Evolutionary conservation across 2,329 filamentous ascomycete species (phyloP).

Genomic region (Apiospora marii): DNA sequence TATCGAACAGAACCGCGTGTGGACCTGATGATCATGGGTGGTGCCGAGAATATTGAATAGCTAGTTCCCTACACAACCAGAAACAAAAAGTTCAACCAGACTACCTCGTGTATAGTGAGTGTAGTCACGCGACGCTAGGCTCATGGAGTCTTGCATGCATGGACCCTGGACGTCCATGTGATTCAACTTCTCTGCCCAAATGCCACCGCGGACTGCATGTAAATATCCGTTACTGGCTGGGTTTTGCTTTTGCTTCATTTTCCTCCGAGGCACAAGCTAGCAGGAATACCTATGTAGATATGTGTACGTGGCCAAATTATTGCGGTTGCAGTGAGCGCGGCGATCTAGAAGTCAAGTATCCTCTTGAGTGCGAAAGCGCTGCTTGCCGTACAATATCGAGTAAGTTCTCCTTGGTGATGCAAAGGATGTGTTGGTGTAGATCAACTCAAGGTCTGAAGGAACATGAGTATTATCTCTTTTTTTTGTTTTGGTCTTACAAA

Average conservation of each 20-base stretch:
- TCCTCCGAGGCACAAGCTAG: not conserved
- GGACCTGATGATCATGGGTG: not conserved
- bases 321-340: not conserved
- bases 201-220: not conserved
- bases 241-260: not conserved
- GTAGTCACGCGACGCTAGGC: not conserved
- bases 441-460: too few species aligned
- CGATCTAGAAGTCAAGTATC: not conserved
- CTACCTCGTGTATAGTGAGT: conserved; percentile 4
- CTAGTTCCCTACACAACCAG: not conserved
- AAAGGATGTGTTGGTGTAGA: too few species aligned
- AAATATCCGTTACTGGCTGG: not conserved
- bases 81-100: not conserved
- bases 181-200: not conserved
- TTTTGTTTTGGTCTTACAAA: not conserved
- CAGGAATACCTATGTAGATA: not conserved
- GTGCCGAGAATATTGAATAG: not conserved
- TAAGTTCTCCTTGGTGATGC: too few species aligned
- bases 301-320: not conserved
- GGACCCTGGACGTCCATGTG: not conserved
- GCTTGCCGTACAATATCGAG: too few species aligned
- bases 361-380: too few species aligned
- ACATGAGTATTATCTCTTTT: not conserved
- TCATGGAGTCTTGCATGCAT: conserved; percentile 1
- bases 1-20: not conserved